Conservation (phyloP, 148 eudicot genomes). For the Nepenthes mirabilis region DNA sequence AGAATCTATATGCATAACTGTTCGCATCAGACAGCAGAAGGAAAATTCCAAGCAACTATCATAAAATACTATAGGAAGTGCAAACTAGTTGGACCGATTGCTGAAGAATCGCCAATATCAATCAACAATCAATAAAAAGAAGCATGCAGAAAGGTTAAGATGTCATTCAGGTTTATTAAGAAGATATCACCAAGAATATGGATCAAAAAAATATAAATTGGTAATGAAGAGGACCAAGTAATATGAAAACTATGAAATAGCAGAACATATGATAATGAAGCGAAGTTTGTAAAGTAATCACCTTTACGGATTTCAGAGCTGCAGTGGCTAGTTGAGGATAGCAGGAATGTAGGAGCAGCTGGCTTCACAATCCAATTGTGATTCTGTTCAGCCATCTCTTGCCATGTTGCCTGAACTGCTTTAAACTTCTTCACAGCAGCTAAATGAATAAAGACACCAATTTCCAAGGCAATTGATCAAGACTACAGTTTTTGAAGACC, state of each 20-base stretch:
- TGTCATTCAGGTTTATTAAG: no score
- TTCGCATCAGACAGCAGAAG: neutral
- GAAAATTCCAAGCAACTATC: no score
- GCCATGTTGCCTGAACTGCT: slow-evolving; percentile 84
- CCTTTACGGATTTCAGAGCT: slow-evolving; percentile 32
- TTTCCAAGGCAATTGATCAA: neutral
- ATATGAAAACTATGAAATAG: no score
- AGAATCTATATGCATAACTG: neutral
- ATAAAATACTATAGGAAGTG: no score
- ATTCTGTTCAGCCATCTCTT: slow-evolving; percentile 66
- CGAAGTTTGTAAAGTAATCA: slow-evolving; percentile 1
- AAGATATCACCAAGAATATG: no score
- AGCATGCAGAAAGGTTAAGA: no score
- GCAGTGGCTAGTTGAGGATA: slow-evolving; percentile 20
- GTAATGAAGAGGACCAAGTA: no score
- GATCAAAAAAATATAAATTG: no score
- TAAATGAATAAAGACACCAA: slow-evolving; percentile 12
- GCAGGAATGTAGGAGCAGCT: slow-evolving; percentile 11
- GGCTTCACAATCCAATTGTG: slow-evolving; percentile 17
- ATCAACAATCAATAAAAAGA: no score
- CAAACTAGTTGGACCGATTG: no score
- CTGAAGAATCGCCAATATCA: no score
- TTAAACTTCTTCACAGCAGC: slow-evolving; percentile 53
- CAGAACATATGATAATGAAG: neutral
- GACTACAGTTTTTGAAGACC: neutral